A percentile compares a stretch with the other conserved stretches of the same genome.
Conservation (phyloP, 345 rosid species). For the Erysimum cheiranthoides region DNA sequence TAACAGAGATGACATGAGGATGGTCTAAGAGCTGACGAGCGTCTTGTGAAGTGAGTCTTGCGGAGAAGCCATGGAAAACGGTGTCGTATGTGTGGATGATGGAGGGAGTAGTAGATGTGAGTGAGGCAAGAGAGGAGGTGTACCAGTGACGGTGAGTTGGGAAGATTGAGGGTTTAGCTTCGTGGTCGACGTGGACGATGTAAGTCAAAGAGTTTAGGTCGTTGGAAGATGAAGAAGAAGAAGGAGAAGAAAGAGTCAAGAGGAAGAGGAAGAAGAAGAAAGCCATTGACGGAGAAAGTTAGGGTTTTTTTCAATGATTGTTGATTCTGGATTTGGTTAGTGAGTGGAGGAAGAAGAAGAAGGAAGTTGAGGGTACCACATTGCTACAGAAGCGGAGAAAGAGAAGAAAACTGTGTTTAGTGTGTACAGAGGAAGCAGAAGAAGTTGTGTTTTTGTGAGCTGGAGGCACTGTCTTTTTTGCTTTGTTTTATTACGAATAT, state of each 20-base stretch:
- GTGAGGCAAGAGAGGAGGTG: conserved; percentile 56
- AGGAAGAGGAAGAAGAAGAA: conserved; percentile 34
- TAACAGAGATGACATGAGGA: conserved; percentile 66
- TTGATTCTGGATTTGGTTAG: conserved; percentile 22
- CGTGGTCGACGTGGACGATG: conserved; percentile 60
- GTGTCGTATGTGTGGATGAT: conserved; percentile 85
- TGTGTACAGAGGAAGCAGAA: conserved; percentile 38
- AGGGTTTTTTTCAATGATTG: background rate
- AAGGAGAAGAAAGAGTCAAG: conserved; percentile 24
- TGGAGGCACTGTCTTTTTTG: conserved; percentile 41
- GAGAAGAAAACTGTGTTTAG: conserved; percentile 26
- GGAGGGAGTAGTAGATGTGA: conserved; percentile 40
- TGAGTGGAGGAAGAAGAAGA: conserved; percentile 39
- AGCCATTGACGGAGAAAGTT: conserved; percentile 42
- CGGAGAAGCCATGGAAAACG: conserved; percentile 95
- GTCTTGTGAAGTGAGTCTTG: conserved; percentile 58
- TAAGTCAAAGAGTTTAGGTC: conserved; percentile 50
- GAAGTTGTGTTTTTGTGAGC: conserved; percentile 44
- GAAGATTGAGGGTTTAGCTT: conserved; percentile 85
- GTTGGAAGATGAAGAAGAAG: conserved; percentile 42
- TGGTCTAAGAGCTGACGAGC: conserved; percentile 53
- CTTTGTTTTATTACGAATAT: conserved; percentile 5
- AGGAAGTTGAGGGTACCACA: conserved; percentile 40
- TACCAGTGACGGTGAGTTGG: conserved; percentile 92
- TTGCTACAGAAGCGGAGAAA: conserved; percentile 33